Percentiles rank a stretch among this genome's conserved stretches.
Conservation (phyloP, 169 alveolate species). For the Plasmodium blacklocki region DNA sequence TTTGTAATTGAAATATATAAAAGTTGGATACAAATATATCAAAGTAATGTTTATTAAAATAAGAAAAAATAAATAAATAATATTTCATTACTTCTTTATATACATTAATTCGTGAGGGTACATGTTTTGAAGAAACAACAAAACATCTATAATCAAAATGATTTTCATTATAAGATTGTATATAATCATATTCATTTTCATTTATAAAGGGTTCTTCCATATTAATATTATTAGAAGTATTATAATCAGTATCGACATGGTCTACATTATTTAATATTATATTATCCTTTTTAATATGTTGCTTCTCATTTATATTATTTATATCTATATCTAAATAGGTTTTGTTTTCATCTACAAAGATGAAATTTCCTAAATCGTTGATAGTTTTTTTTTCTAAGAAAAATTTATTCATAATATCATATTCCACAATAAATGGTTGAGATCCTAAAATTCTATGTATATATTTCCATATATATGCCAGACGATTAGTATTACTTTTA, state of each 20-base stretch:
- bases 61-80: slow-evolving; percentile 42
- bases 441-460: not conserved
- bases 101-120: not conserved
- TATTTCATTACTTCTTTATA: slow-evolving; percentile 27
- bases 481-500: not conserved
- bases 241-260: not conserved
- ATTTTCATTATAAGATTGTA: not conserved
- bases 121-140: not conserved
- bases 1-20: not conserved
- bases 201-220: not conserved
- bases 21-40: slow-evolving; percentile 17
- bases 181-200: not conserved
- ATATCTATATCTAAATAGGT: not conserved
- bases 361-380: slow-evolving; percentile 2
- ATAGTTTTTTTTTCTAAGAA: not conserved
- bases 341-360: not conserved
- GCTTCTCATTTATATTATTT: not conserved
- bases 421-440: not conserved
- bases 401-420: slow-evolving; percentile 16
- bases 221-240: not conserved
- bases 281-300: not conserved
- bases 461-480: not conserved
- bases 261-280: not conserved
- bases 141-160: slow-evolving; percentile 1
- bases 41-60: slow-evolving; percentile 44